Base-by-base conservation (phyloP, 441 rosid species). In the Pelargonium cotyledonis region DNA sequence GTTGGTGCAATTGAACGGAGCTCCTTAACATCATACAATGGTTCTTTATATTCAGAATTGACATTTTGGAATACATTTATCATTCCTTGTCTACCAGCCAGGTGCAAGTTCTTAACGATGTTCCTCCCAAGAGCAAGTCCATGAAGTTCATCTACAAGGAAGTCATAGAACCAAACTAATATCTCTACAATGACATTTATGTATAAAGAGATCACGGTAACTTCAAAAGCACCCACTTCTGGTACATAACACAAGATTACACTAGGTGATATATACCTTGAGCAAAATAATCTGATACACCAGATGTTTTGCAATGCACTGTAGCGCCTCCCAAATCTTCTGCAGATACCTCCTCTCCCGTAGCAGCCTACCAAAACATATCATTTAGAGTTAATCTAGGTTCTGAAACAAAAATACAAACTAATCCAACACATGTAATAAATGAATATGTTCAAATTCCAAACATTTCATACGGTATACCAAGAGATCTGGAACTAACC, bases 281-380 rank as follows among this genome's bases (percentile, higher is more conserved):
- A 80, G 99, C 97, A 79, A 89, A 89, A 85, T 94, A 89, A 82
- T 94, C 99, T 0, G 97, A 94, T 68, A 94, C 96, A 61, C 97
- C 97, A n/a, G 99, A 91, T 0, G 90, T 86, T 81, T 86, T 91
- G 86, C 97, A 94, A 66, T 94, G 99, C 74, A 94, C 88, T 3
- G 81, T 68, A 62, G 96, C 97, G 18, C 97, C 99, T 18, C 99
- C 99, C 72, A 94, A 80, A 80, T 91, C 95, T 79, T 94, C 99
- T 18, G 99, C 99, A 64, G 97, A 86, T 65, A 94, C 89, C 76
- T 85, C 96, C 84, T 94, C 99, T 77, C 99, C 97, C 1, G 97
- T 94, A 64, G 99, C 96, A 87, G 99, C 99, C 98, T 94, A 82
- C 72, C 76, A 81, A 74, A 80, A 73, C 63, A 79, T 78, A 74